A percentile compares a stretch with the other conserved stretches of the same genome.
phyloP scores from a whole-genome alignment of 768 basidiomycete genomes.

The Cystobasidium tubakii region DNA sequence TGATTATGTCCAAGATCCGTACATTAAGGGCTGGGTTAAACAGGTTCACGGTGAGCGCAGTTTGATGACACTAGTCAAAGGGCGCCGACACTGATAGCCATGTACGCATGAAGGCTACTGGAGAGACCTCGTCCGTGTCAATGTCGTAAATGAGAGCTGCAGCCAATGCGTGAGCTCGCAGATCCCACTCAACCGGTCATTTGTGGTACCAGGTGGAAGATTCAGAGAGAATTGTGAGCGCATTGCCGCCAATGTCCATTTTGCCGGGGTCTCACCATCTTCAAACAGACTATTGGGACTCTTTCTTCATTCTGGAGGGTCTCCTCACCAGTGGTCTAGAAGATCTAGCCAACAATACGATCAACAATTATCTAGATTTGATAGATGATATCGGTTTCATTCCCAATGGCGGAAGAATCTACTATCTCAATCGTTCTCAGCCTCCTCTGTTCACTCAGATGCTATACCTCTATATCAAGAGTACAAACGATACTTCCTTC shows the following conservation, averaged over 20 bases:
- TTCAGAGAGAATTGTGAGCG: slow-evolving; percentile 56
- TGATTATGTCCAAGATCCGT: slow-evolving; percentile 62
- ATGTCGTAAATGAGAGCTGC: slow-evolving; percentile 60
- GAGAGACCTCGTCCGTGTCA: slow-evolving; percentile 57
- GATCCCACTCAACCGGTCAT: slow-evolving; percentile 84
- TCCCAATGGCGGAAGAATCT: slow-evolving; percentile 80
- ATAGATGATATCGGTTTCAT: slow-evolving; percentile 78
- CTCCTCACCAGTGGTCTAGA: slow-evolving; percentile 73
- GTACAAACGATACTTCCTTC: slow-evolving; percentile 67
- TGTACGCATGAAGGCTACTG: slow-evolving; percentile 56
- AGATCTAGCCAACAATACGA: slow-evolving; percentile 64
- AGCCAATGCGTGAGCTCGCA: slow-evolving; percentile 70
- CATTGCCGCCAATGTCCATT: slow-evolving; percentile 46
- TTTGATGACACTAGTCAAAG: background rate
- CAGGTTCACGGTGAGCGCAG: slow-evolving; percentile 59
- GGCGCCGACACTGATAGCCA: background rate
- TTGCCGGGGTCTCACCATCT: slow-evolving; percentile 47
- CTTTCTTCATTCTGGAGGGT: slow-evolving; percentile 82
- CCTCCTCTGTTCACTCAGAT: slow-evolving; percentile 56
- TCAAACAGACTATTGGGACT: slow-evolving; percentile 56
- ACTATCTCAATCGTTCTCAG: slow-evolving; percentile 87
- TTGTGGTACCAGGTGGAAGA: slow-evolving; percentile 79
- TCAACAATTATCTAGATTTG: slow-evolving; percentile 95
- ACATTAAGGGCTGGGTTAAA: slow-evolving; percentile 66
- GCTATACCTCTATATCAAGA: slow-evolving; percentile 73